Base-by-base conservation (phyloP, 352 stramenopile species). In the Phytophthora ramorum region DNA sequence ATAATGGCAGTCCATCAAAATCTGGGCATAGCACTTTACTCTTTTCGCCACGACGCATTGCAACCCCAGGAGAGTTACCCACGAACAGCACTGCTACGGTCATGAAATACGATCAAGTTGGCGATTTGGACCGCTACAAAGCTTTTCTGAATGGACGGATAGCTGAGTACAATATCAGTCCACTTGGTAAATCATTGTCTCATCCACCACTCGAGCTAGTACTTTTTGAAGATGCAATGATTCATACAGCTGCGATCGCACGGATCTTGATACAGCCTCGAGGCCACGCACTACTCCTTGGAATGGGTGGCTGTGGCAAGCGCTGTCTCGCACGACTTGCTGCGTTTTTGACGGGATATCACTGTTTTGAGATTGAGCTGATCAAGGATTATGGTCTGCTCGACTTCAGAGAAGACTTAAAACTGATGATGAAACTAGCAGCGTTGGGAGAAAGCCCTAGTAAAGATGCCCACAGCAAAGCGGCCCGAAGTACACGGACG, bases 351-450 rank as follows among this genome's bases (percentile, higher is more conserved):
- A 83, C 79, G 10, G 85, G 79, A 3, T 93, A 92, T 35, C 65
- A 68, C 7, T 87, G 83, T 34, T 89, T 93, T 51, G 85, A 91
- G 41, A 91, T 98, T 28, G 91, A 97, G 32, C 56, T 96, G 34
- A 88, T 79, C 13, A 97, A 97, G 54, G 84, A 83, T n/a, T 97
- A 95, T 47, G 67, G 86, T 1, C 43, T 96, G 4, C n/a, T 49
- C 1, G 91, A 98, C 44, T 98, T 97, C 58, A 76, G 89, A 38
- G 91, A 98, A 17, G 87, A 95, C 34, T 57, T 98, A 1, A 98
- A 97, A 66, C 17, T 37, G 0, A 67, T 80, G 53, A 92, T 90
- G 80, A 54, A 75, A 16, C 44, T 71, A 2, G 71, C 68, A 13
- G 83, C 81, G 1, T 58, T 90, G 24, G 82, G 78, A 4, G 57